phyloP scores from a whole-genome alignment of 1,284 basidiomycete genomes.

The Coniferiporia weirii region DNA sequence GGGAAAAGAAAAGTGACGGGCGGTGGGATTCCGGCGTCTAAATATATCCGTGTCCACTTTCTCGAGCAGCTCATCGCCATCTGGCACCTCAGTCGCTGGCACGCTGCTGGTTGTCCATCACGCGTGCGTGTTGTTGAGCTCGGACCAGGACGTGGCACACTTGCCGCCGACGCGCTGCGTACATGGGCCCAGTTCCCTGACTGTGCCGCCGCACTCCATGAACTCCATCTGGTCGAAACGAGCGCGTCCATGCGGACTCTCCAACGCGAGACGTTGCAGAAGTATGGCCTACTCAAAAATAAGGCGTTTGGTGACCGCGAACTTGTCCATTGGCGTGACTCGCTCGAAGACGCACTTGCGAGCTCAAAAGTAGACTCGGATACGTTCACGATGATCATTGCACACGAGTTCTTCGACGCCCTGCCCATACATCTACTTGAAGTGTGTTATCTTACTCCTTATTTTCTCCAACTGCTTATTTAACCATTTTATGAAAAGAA shows the following conservation, averaged over 20 bases:
- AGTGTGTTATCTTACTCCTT: constrained; percentile 38
- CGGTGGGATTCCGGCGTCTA: constrained; percentile 20
- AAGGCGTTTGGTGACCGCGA: background rate
- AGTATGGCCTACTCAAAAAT: constrained; percentile 16
- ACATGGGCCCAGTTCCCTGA: constrained; percentile 53
- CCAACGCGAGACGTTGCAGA: constrained; percentile 55
- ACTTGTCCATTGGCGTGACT: constrained; percentile 67
- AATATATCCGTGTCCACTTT: background rate
- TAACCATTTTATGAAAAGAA: constrained; percentile 42
- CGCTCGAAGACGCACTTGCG: constrained; percentile 60
- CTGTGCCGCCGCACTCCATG: constrained; percentile 36
- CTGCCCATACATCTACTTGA: constrained; percentile 90
- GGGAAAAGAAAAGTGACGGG: constrained; percentile 30
- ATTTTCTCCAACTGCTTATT: background rate
- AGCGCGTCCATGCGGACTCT: constrained; percentile 61
- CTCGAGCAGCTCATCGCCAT: constrained; percentile 68
- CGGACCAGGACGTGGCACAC: constrained; percentile 90
- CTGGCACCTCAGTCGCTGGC: constrained; percentile 84
- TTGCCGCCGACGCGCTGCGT: constrained; percentile 88
- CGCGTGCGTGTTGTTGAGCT: constrained; percentile 81
- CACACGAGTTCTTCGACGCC: constrained; percentile 98
- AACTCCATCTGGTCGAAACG: constrained; percentile 78
- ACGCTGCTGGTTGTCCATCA: constrained; percentile 45
- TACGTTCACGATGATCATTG: constrained; percentile 82
- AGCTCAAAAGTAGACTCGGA: constrained; percentile 32